Evolutionary conservation across 1,284 basidiomycete species (phyloP), one percentile per base, ranked within the genome.

Genomic region (Testicularia cyperi): DNA sequence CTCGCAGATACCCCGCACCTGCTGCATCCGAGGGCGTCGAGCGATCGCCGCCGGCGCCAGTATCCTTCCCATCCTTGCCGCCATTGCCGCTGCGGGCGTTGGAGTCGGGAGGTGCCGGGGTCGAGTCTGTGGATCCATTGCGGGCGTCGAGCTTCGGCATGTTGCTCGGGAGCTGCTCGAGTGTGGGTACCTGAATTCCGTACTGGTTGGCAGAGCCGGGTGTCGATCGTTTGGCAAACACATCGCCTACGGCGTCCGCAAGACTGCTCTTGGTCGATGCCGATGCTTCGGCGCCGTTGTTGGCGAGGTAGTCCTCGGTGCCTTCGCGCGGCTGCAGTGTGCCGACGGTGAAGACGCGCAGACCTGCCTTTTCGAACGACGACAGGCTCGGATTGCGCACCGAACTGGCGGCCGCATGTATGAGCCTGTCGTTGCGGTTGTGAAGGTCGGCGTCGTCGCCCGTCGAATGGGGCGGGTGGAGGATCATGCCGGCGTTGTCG

Each of bases 331-430:
- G 88, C 65, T 88, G 80, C 25, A 89, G 78, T 68, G 88, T 87
- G 0, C 88, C 88, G 1, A 90, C 83, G 5, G 88, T 90, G 70
- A 87, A 88, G 33, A 90, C 87, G 75, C 87, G 84, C 44, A 89
- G 74, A 1, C 86, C 87, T 63, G 85, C 83, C n/a, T 31, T 37
- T 30, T 57, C 61, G 39, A 63, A 38, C 19, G 27, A 36, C 5
- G 47, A 53, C n/a, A 55, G 18, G 22, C 19, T 44, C 18, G 66
- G 64, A 19, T 65, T 53, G 33, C 46, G 51, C 9, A 38, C 44
- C 12, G 49, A 34, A 28, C 29, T 48, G 18, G 61, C 49, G 13
- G 46, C 45, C 4, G 41, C 37, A 21, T 44, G 54, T 35, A 52
- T 40, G 20, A 60, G 40, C n/a, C n/a, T n/a, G n/a, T n/a, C n/a